These are phyloP conservation scores for Populus tomentosa DNA, from an alignment of 441 rosid genomes.

Conservation along the genomic window DNA sequence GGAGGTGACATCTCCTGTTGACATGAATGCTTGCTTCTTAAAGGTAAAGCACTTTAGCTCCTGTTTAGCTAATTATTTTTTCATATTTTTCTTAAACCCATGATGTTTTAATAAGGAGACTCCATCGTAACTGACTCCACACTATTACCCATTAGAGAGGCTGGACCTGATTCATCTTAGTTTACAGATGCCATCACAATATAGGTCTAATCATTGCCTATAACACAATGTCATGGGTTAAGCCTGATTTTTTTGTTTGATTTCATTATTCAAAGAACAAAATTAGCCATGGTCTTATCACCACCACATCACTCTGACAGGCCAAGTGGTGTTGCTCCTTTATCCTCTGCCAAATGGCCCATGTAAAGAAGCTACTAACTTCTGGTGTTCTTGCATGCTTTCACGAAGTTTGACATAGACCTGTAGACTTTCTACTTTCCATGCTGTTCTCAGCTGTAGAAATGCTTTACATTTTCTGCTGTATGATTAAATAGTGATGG, in stretches of 20 bases:
- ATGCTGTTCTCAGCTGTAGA: not conserved
- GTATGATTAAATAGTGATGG: not conserved
- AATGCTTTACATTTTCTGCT: not conserved
- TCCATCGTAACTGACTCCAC: not conserved
- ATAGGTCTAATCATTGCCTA: not conserved
- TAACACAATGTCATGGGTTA: not conserved
- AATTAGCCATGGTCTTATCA: not conserved
- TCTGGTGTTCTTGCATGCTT: not conserved
- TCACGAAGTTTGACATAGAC: not conserved
- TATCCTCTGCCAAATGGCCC: not conserved
- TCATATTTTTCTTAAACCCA: not conserved
- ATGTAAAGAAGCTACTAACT: not conserved
- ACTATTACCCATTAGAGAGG: not conserved
- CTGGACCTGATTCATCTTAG: not conserved
- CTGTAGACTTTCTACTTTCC: not conserved
- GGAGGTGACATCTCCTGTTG: conserved; percentile 62
- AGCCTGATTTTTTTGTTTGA: not conserved
- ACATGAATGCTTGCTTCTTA: conserved; percentile 69
- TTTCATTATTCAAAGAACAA: conserved; percentile 1
- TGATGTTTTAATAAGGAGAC: not conserved
- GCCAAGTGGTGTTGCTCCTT: not conserved
- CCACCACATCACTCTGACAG: not conserved
- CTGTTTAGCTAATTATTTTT: not conserved
- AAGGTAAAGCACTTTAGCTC: conserved; percentile 49
- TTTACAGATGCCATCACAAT: not conserved